phyloP scores from a whole-genome alignment of 1,284 basidiomycete species.

The Apiotrichum sp. region DNA sequence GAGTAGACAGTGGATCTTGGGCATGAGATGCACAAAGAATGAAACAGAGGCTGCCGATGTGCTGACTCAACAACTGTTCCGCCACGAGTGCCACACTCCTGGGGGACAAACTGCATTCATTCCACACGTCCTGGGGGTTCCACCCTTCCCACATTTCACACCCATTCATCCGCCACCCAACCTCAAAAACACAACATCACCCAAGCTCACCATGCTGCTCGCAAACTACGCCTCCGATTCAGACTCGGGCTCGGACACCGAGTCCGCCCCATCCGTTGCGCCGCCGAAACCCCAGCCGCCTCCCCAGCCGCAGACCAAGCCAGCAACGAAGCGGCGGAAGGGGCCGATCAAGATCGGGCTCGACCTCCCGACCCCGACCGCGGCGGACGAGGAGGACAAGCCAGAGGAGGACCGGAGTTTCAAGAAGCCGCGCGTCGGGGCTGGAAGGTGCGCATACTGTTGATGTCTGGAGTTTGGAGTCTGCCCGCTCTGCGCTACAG shows the following conservation, averaged over 20 bases:
- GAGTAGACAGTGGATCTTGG: too few relatives aligned
- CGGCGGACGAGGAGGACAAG: background rate
- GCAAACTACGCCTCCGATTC: constrained; percentile 45
- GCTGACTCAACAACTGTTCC: too few relatives aligned
- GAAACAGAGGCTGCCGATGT: too few relatives aligned
- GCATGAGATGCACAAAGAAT: too few relatives aligned
- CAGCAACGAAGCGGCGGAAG: constrained; percentile 19
- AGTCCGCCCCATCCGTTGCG: background rate
- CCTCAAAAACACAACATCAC: background rate
- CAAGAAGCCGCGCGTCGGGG: constrained; percentile 24
- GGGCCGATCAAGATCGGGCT: constrained; percentile 43
- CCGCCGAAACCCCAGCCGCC: background rate
- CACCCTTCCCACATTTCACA: too few relatives aligned
- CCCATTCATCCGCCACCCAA: background rate
- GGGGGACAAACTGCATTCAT: too few relatives aligned
- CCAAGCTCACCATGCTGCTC: constrained; percentile 30
- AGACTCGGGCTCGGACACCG: constrained; percentile 14
- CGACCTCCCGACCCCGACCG: constrained; percentile 32
- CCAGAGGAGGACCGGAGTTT: constrained; percentile 6
- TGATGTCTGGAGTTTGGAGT: background rate
- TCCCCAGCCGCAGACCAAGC: constrained; percentile 1
- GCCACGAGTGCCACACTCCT: too few relatives aligned
- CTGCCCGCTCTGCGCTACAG: too few relatives aligned
- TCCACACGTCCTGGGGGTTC: too few relatives aligned
- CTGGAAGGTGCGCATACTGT: constrained; percentile 8